These are phyloP conservation scores for Moniliophthora roreri DNA, from an alignment of 1,284 basidiomycete species.

Conservation along the genomic window DNA sequence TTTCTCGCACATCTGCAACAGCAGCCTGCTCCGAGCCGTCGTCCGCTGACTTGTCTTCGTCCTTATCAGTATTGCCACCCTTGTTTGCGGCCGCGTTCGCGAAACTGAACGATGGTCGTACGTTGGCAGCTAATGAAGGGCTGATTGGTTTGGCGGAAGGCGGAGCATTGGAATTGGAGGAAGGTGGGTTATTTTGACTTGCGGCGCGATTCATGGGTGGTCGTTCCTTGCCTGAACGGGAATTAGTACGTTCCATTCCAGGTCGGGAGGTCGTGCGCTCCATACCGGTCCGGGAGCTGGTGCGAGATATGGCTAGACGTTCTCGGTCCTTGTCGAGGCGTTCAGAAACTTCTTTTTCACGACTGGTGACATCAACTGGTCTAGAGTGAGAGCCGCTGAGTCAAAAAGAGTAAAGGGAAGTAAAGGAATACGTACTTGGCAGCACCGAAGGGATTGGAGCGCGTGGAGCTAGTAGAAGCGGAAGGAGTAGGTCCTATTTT, in stretches of 20 bases:
- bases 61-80: slow-evolving; percentile 9
- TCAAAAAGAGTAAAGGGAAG: slow-evolving; percentile 6
- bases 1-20: slow-evolving; percentile 35
- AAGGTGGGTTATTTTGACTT: slow-evolving; percentile 36
- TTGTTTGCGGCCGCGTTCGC: slow-evolving; percentile 59
- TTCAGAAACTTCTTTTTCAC: slow-evolving; percentile 74
- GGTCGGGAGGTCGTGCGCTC: slow-evolving; percentile 49
- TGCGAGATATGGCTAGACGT: slow-evolving; percentile 68
- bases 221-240: slow-evolving; percentile 61
- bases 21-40: slow-evolving; percentile 29
- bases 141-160: slow-evolving; percentile 30
- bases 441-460: slow-evolving; percentile 82
- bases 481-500: slow-evolving; percentile 58
- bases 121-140: slow-evolving; percentile 34
- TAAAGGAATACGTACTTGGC: slow-evolving; percentile 58
- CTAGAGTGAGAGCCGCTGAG: slow-evolving; percentile 45
- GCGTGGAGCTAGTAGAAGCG: slow-evolving; percentile 37
- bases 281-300: slow-evolving; percentile 62
- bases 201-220: slow-evolving; percentile 25
- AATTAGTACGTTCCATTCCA: slow-evolving; percentile 70
- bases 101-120: slow-evolving; percentile 71
- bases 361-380: slow-evolving; percentile 81
- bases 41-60: slow-evolving; percentile 19
- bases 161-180: slow-evolving; percentile 30
- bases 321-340: slow-evolving; percentile 70